Conservation (phyloP, 1,284 basidiomycete genomes). For the Moniliophthora roreri region DNA sequence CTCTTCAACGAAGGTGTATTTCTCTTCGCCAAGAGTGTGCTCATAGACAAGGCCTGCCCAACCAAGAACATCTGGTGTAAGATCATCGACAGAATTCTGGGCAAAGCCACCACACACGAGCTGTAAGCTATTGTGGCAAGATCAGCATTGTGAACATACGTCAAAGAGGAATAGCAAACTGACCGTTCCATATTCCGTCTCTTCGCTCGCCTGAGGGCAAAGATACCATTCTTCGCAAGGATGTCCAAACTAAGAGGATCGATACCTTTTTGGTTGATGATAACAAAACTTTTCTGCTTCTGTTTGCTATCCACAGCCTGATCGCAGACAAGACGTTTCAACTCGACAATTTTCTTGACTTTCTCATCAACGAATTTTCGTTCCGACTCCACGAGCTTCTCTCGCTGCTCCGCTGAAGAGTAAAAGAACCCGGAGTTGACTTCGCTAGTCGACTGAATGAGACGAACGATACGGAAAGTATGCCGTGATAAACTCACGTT, state of each 20-base stretch:
- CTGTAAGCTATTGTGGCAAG: slow-evolving; percentile 63
- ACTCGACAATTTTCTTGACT: slow-evolving; percentile 94
- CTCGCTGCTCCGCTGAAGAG: slow-evolving; percentile 96
- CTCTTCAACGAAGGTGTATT: slow-evolving; percentile 98
- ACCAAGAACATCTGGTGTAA: slow-evolving; percentile 88
- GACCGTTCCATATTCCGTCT: slow-evolving; percentile 97
- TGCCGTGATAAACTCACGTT: slow-evolving; percentile 69
- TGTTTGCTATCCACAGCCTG: slow-evolving; percentile 80
- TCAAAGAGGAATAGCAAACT: slow-evolving; percentile 21
- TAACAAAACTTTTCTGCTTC: slow-evolving; percentile 86
- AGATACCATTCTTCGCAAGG: slow-evolving; percentile 94
- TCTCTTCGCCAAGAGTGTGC: slow-evolving; percentile 98
- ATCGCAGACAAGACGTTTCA: slow-evolving; percentile 97
- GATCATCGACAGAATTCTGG: slow-evolving; percentile 97
- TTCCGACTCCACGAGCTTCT: slow-evolving; percentile 98
- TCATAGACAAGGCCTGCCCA: slow-evolving; percentile 99
- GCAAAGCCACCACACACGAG: slow-evolving; percentile 94
- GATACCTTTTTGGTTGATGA: slow-evolving; percentile 99
- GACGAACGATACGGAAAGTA: slow-evolving; percentile 13
- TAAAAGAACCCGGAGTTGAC: slow-evolving; percentile 99
- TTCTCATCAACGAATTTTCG: slow-evolving; percentile 93
- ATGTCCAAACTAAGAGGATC: slow-evolving; percentile 97
- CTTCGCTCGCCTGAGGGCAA: slow-evolving; percentile 95
- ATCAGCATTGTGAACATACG: slow-evolving; percentile 18
- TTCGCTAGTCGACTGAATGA: slow-evolving; percentile 62